Evolutionary conservation across 1,139 yeast species (phyloP).

Genomic region (Diutina sp.): DNA sequence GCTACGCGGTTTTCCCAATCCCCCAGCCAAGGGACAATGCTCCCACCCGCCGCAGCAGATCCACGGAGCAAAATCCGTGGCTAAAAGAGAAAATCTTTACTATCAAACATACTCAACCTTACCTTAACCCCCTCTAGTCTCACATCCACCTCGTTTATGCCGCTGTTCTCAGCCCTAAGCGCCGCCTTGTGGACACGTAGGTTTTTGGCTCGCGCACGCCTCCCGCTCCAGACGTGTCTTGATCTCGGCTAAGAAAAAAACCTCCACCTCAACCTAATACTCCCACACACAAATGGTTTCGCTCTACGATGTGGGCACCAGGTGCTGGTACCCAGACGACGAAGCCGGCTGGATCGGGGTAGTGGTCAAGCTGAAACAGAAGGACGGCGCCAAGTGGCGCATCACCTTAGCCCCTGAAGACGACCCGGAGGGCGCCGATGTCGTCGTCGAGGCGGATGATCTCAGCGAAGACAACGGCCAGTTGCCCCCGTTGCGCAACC

Average conservation of each 20-base stretch:
- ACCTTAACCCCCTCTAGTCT: too few relatives aligned
- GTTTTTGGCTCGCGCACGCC: neutral
- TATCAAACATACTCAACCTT: too few relatives aligned
- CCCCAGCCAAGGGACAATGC: too few relatives aligned
- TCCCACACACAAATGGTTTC: neutral
- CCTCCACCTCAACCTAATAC: neutral
- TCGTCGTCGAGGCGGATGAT: conserved; percentile 42
- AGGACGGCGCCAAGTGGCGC: conserved; percentile 39
- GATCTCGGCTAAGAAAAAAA: neutral
- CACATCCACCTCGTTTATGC: too few relatives aligned
- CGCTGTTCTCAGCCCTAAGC: neutral
- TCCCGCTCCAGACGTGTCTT: neutral
- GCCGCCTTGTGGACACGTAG: neutral
- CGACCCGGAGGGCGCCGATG: conserved; percentile 17
- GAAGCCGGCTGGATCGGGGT: conserved; percentile 89
- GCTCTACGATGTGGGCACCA: conserved; percentile 13
- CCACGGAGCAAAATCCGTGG: too few relatives aligned
- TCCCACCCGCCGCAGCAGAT: too few relatives aligned
- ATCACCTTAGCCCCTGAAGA: conserved; percentile 48
- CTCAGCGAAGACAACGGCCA: conserved; percentile 37
- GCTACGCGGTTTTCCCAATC: too few relatives aligned
- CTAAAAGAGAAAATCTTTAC: too few relatives aligned
- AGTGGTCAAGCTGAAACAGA: conserved; percentile 45
- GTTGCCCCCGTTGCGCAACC: conserved; percentile 79
- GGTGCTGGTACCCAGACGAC: conserved; percentile 94